phyloP scores from a whole-genome alignment of 768 basidiomycete species.

The Lyophyllum atratum region DNA sequence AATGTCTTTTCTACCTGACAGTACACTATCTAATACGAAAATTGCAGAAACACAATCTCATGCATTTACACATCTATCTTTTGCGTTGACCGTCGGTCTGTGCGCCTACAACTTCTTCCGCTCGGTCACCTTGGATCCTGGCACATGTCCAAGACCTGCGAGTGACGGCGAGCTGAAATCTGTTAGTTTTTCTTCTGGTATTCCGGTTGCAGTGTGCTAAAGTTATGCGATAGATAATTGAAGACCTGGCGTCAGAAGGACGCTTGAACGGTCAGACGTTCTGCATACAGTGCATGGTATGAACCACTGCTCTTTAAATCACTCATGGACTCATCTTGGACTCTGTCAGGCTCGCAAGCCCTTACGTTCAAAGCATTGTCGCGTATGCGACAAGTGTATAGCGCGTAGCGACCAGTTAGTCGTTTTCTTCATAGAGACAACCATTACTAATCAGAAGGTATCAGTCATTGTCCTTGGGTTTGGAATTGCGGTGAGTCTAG shows the following conservation, averaged over 20 bases:
- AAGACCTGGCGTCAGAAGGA: constrained; percentile 86
- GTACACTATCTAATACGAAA: constrained; percentile 10
- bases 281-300: constrained; percentile 92
- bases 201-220: no score
- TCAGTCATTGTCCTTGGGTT: constrained; percentile 97
- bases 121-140: constrained; percentile 86
- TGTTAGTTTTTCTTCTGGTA: constrained; percentile 44
- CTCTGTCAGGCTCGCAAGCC: constrained; percentile 77
- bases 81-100: constrained; percentile 65
- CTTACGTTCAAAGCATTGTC: constrained; percentile 93
- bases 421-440: neutral
- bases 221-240: constrained; percentile 65
- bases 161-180: constrained; percentile 88
- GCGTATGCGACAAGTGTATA: constrained; percentile 87
- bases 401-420: constrained; percentile 92
- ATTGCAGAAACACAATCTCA: constrained; percentile 75
- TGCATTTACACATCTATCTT: constrained; percentile 73
- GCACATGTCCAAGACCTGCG: constrained; percentile 77
- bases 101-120: constrained; percentile 93
- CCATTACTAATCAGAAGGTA: constrained; percentile 4
- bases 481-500: constrained; percentile 91
- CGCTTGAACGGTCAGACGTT: constrained; percentile 94
- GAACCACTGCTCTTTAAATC: constrained; percentile 19
- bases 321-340: neutral
- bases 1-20: constrained; percentile 29